These are phyloP conservation scores for Claviceps maximensis DNA, from an alignment of 2,329 filamentous ascomycete species.

Conservation along the genomic window DNA sequence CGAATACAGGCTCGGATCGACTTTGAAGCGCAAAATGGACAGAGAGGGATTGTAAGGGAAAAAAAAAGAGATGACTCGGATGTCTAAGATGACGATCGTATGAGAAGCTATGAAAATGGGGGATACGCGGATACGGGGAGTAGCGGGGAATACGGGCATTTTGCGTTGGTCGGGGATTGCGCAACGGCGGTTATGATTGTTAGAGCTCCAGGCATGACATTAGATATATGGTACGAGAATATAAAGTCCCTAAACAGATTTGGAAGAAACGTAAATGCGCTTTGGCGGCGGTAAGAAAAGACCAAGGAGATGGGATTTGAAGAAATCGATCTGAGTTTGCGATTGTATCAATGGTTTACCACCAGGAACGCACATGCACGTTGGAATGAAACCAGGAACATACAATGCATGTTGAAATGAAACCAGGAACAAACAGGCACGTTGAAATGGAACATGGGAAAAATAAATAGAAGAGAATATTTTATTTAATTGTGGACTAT, in stretches of 20 bases:
- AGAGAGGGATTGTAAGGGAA: too few relatives aligned
- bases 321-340: too few relatives aligned
- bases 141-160: background rate
- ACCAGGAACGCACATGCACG: background rate
- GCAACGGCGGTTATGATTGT: background rate
- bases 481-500: background rate
- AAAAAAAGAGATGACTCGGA: too few relatives aligned
- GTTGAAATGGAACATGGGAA: too few relatives aligned
- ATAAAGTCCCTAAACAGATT: background rate
- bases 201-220: background rate
- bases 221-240: background rate
- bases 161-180: background rate
- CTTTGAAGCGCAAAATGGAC: too few relatives aligned
- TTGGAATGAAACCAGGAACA: too few relatives aligned
- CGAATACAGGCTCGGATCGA: too few relatives aligned
- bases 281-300: too few relatives aligned
- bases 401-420: too few relatives aligned
- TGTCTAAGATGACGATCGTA: background rate
- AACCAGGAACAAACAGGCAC: background rate
- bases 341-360: too few relatives aligned
- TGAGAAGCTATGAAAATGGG: background rate
- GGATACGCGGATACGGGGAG: background rate
- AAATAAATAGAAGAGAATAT: too few relatives aligned
- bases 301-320: too few relatives aligned
- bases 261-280: background rate